phyloP scores from a whole-genome alignment of 2,329 filamentous ascomycete genomes.

The Colletotrichum sp. region DNA sequence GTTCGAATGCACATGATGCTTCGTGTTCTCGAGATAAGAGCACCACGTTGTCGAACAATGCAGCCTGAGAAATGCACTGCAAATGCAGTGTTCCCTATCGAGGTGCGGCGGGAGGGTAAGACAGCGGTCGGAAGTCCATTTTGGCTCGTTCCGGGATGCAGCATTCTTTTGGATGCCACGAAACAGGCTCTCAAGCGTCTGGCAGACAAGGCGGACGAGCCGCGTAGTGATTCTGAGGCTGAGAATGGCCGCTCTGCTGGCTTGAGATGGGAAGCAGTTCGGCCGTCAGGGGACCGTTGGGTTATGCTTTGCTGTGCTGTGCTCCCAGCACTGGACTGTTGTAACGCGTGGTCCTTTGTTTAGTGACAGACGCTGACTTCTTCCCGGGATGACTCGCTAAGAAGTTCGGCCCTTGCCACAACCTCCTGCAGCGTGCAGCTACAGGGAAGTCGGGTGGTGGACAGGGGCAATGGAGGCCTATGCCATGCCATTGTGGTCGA shows the following conservation, averaged over 20 bases:
- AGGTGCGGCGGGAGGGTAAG: background rate
- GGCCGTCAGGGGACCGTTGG: background rate
- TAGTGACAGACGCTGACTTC: background rate
- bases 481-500: constrained; percentile 1
- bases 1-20: background rate
- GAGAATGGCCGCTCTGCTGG: background rate
- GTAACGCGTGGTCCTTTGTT: background rate
- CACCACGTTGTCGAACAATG: background rate
- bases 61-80: background rate
- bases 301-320: background rate
- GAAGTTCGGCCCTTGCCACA: background rate
- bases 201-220: constrained; percentile 2
- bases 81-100: background rate
- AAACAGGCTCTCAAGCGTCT: background rate
- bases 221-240: background rate
- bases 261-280: background rate
- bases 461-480: background rate
- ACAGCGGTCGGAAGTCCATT: background rate
- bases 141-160: background rate
- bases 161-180: background rate
- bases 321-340: background rate
- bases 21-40: background rate
- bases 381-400: background rate
- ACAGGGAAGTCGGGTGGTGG: background rate
- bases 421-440: constrained; percentile 8